Base-by-base conservation (phyloP, 1,139 yeast genomes). In the Debaryomyces nepalensis region DNA sequence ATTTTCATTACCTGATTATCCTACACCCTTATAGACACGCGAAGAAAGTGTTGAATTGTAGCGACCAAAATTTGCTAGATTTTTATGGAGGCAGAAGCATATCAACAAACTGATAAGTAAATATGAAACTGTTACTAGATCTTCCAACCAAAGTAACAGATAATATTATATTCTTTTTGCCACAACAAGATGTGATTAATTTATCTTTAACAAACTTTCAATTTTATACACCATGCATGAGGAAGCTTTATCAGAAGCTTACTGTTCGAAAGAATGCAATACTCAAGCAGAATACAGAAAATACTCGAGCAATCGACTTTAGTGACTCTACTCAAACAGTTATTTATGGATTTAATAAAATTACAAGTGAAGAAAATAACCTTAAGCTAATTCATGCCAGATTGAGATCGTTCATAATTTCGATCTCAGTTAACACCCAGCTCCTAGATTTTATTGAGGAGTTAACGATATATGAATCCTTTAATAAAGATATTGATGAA, bases 191-290 rank as follows among this genome's bases (percentile, higher is more conserved):
- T 27, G 51, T 69, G 5, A 38, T 68, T 26, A 67, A 64, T 39
- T 57, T 73, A n/a, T 62, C 75, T 1, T 53, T 54, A 15, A 69
- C 77, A 18, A 70, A 67, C 51, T 71, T 49, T 50, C 52, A 54
- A 32, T 66, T 66, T 48, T 72, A 73, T 47, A 52, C 55, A 31
- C 74, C 75, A 24, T 68, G 73, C 41, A 45, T 61, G 36, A 41
- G 46, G 23, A 57, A 61, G 38, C 53, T 73, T 27, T 72, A 72
- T 50, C 45, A 51, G n/a, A 54, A 54, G 19, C 53, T 72, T 20
- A 45, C 55, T 12, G 51, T 72, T 3, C 64, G 59, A 43, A 42
- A 42, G 11, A 54, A 52, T 30, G 64, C 67, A 4, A 57, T 61
- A 11, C 51, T 62, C 19, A 40, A 47, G 33, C 53, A 43, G 20